Evolutionary conservation across 257 asterid genomes (phyloP).

Genomic region (Solanum corneliomulleri): DNA sequence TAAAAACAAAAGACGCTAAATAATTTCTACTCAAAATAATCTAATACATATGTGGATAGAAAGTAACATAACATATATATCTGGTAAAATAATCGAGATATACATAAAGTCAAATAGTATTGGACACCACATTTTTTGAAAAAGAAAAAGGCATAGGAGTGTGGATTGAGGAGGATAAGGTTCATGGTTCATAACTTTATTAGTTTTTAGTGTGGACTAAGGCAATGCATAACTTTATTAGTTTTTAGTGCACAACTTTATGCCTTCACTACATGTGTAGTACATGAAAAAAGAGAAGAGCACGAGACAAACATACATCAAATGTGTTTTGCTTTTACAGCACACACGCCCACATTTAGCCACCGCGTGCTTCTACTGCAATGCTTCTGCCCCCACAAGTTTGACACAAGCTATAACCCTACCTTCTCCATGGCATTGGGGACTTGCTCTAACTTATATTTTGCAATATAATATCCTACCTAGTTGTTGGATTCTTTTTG

Average conservation of each 20-base stretch:
- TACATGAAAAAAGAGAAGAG: neutral
- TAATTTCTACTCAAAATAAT: neutral
- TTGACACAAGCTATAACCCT: neutral
- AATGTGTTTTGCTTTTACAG: conserved; percentile 6
- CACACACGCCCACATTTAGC: conserved; percentile 23
- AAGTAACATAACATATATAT: neutral
- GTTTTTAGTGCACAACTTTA: neutral
- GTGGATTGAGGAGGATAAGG: neutral
- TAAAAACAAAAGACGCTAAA: neutral
- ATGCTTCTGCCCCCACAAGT: neutral
- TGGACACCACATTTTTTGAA: neutral
- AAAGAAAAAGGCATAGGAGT: neutral
- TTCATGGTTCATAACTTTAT: neutral
- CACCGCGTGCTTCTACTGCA: conserved; percentile 10
- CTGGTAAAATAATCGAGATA: neutral
- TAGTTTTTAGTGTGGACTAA: too few species aligned
- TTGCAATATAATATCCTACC: neutral
- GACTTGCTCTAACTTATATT: neutral
- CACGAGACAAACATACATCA: conserved; percentile 18
- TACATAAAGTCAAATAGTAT: neutral
- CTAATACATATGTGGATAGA: neutral
- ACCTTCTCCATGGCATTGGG: neutral
- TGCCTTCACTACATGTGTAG: neutral
- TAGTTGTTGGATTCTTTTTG: neutral
- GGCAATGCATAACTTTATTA: too few species aligned